Conservation (phyloP, 352 stramenopile species). For the Bremia lactucae region DNA sequence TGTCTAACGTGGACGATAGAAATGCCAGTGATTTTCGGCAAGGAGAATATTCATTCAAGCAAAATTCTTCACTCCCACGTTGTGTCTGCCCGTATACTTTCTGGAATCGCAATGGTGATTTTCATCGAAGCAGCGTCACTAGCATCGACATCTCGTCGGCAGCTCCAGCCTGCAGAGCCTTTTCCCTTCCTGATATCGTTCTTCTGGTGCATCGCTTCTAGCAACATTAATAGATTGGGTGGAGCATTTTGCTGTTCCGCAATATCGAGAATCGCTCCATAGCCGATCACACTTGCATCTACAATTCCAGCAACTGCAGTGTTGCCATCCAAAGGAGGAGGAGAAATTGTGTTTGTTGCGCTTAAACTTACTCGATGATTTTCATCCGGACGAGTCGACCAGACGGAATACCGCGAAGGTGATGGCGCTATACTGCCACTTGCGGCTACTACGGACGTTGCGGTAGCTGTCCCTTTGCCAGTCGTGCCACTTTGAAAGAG, state of each 20-base stretch:
- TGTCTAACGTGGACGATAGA: no score
- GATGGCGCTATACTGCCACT: conserved; percentile 5
- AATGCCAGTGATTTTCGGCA: no score
- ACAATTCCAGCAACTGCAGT: conserved; percentile 17
- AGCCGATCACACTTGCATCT: conserved; percentile 41
- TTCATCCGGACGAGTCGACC: conserved; percentile 17
- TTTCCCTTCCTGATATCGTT: conserved; percentile 43
- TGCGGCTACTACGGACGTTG: no score
- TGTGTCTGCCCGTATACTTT: conserved; percentile 25
- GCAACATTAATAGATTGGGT: conserved; percentile 25
- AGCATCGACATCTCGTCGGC: conserved; percentile 24
- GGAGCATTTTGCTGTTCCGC: conserved; percentile 35
- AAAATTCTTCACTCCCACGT: conserved; percentile 31
- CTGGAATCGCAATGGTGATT: conserved; percentile 34
- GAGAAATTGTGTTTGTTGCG: conserved; percentile 6
- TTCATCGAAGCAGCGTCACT: conserved; percentile 26
- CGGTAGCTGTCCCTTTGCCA: conserved; percentile 4
- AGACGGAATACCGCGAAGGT: conserved; percentile 21
- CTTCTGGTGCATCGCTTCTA: conserved; percentile 42
- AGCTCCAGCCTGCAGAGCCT: conserved; percentile 32
- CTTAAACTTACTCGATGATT: conserved; percentile 2
- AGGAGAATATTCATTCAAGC: no score
- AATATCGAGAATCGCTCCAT: conserved; percentile 64
- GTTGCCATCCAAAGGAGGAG: conserved; percentile 7
- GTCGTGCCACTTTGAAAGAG: conserved; percentile 17